These are phyloP conservation scores for Phytopythium boreale DNA, from an alignment of 352 stramenopile species.

Conservation along the genomic window DNA sequence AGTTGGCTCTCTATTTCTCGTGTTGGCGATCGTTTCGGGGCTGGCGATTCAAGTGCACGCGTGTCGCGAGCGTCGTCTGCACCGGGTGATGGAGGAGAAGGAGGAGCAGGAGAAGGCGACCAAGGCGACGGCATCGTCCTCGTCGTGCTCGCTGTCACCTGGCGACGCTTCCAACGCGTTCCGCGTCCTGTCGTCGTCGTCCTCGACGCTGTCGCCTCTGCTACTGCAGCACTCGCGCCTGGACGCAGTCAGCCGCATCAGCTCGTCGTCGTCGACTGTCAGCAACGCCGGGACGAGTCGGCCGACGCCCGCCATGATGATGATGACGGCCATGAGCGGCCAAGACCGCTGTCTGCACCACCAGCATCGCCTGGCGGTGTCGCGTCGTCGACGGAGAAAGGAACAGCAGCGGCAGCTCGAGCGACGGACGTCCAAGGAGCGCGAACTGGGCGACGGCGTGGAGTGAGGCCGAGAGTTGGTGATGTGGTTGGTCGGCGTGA, in stretches of 20 bases:
- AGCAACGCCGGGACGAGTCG: not conserved
- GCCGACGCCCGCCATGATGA: not conserved
- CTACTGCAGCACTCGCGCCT: not conserved
- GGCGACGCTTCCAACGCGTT: not conserved
- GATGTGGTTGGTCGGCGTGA: not conserved
- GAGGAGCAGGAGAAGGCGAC: not conserved
- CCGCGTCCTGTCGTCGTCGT: not conserved
- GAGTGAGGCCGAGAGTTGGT: slow-evolving; percentile 3
- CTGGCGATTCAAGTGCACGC: not conserved
- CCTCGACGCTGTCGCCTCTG: not conserved
- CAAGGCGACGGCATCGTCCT: not conserved
- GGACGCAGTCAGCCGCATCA: not conserved
- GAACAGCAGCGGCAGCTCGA: not conserved
- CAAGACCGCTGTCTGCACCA: slow-evolving; percentile 1
- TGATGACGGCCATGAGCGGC: not conserved
- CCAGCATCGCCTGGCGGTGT: not conserved
- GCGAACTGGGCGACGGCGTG: not conserved
- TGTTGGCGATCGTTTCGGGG: not conserved
- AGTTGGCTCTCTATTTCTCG: not conserved
- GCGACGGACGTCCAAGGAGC: not conserved
- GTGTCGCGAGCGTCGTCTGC: not conserved
- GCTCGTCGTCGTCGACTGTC: not conserved
- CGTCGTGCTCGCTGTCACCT: not conserved
- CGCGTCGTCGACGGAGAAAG: not conserved
- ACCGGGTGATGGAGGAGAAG: not conserved